Evolutionary conservation across 2,329 filamentous ascomycete species (phyloP), one percentile per base, ranked within the genome.

Genomic region (Simplicillium sp.): DNA sequence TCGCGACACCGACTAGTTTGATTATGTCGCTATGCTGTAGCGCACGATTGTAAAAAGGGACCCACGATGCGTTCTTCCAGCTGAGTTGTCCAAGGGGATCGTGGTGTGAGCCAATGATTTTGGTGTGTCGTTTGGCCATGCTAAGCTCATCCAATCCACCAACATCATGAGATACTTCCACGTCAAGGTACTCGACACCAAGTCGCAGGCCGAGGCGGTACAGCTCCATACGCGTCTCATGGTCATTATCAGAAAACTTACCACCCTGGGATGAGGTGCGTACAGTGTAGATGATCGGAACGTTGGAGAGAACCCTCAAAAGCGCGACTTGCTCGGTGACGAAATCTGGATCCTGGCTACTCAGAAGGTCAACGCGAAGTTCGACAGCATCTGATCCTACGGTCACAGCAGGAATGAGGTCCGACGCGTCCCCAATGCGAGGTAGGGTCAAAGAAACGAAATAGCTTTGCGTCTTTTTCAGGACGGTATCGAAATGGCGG

Each of bases 81-180:
- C 86, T 90, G 14, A 97, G 68, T 16, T 72, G 69, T 8, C 83
- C 83, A 42, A 75, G 66, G 0, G 88, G 86, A 57, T 98, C 92
- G 58, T 98, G 92, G 58, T 98, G 90, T 1, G 92, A 98, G 8
- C 90, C 88, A 52, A 98, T 94, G 55, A 98, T 85, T 46, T 80
- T 83, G 1, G 87, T 87, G 48, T 75, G 72, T 3, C 82, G 81
- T 58, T 86, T 84, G 6, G 61, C 61, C 41, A 82, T 76, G 1
- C 76, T 71, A 4, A 95, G 71, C 12, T 75, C 67, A 36, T 82
- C 75, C 25, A 96, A 71, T 29, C 94, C 68, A n/a, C 80, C 67
- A 38, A 87, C 79, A 0, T 88, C 83, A 60, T 89, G 83, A 1
- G 86, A 84, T 62, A 97, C 84, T 60, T 98, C 92, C 7, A 97